Evolutionary conservation across 2,329 filamentous ascomycete species (phyloP), one percentile per base, ranked within the genome.

Genomic region (Tolypocladium tropicale): DNA sequence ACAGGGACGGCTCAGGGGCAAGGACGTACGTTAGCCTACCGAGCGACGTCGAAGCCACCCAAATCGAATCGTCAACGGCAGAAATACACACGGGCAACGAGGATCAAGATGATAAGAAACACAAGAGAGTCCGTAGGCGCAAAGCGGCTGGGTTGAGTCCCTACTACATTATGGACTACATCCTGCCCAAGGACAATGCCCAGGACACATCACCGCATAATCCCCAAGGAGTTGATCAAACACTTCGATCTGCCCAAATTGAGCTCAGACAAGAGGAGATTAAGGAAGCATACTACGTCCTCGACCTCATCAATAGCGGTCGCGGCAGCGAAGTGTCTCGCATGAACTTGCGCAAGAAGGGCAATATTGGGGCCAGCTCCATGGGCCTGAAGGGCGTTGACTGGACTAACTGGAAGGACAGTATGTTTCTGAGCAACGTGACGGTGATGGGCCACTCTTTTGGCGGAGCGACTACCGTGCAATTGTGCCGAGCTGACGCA

Each of bases 381-480:
- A 71, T 78, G 49, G 84, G 83, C 0, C 71, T 87, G 0, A 70
- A 77, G 4, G 82, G 80, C 1, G 65, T 79, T 37, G 61, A 75
- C 54, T 88, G 83, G 84, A 59, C 66, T 0, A 67, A 72, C 11
- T 88, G 84, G 84, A 75, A 75, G 57, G 71, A 72, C 2, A 71
- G 80, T 3, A 78, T 88, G 57, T 76, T 81, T 55, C 68, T 81
- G 5, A 69, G 78, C 32, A 75, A 81, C 52, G 78, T 85, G 21
- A 87, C 83, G 1, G 75, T 81, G 57, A 79, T 85, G 61, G 84
- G 84, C 0, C 84, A 88, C 64, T 85, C 81, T 1, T 88, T 88
- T 60, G 84, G 84, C 21, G 84, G 82, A 2, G 84, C 84, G 10
- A 86, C 84, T 1, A 76, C 80, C 0, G 76, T 84, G 2, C 82